Evolutionary conservation across 768 basidiomycete species (phyloP), one percentile per base, ranked within the genome.

Genomic region (Tricholoma sp.): DNA sequence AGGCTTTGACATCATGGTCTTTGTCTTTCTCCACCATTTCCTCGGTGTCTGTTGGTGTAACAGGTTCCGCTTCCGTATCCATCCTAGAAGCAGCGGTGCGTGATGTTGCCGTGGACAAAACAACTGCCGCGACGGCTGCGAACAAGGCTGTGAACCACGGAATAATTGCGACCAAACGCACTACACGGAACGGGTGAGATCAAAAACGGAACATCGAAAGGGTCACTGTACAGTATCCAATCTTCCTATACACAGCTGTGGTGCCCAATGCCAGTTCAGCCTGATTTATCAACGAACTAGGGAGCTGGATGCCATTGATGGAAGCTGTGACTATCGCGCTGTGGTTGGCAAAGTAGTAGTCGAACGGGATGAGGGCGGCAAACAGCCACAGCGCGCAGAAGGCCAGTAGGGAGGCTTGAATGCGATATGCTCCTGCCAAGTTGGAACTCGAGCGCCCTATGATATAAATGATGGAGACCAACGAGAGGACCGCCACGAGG

Each of bases 131-230:
- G 51, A 70, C 66, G 48, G 68, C 33, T 15, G 72, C 68, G 57
- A 76, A 78, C 6, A 80, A 60, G 58, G 77, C 57, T 0, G 80
- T 63, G 59, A 81, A 69, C 83, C 83, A 85, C 1, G 81, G 79
- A 31, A 83, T 61, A 56, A 82, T 74, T 1, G 80, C 79, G 17
- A 79, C 63, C 24, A 78, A 68, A 47, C 69, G 70, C 60, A 83
- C 84, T 85, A 59, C 6, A 50, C 54, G 53, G 51, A 36, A 31
- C 18, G 20, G 7, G 10, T 34, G 8, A 28, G 18, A 37, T 24
- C 29, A 9, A 28, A 42, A 50, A 34, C 6, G 24, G 6, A 48
- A 13, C 15, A 12, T 13, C 8, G 11, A 13, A 52, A 55, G 28
- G 36, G 47, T 58, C 58, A 44, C 32, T 80, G 60, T 65, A 85